Base-by-base conservation (phyloP, 2,329 filamentous ascomycete species). In the Aspergillus vadensis region DNA sequence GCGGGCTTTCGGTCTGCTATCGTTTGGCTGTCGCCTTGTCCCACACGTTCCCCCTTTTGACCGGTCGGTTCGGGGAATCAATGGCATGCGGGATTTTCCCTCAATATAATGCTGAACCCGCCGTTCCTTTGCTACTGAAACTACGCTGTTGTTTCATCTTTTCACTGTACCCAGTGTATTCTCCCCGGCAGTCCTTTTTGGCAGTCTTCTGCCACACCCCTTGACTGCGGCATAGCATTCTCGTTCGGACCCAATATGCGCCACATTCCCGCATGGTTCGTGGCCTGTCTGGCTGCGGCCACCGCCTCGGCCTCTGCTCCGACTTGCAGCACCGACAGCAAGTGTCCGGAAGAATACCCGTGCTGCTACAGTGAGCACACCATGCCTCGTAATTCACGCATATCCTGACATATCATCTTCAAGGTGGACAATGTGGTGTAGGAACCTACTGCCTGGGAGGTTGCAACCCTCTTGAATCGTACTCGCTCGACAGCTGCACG, bases 1-100 rank as follows among this genome's bases (percentile, higher is more conserved):
- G 39, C 53, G 41, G 27, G 17, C 27, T 30, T 30, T 30, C 27
- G 27, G 27, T 30, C 27, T 36, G 51, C 30, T 14, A 36, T 53
- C 51, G 51, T 38, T 39, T 39, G 50, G 36, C 30, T 52, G 50
- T 36, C 19, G n/a, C 19, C 51, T 41, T 54, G 53, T 55, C 53
- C 53, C 53, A 55, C 53, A 32, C 53, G 39, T 55, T 55, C 53
- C 39, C 53, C 53, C 27, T 19, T 55, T 55, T n/a, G 25, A n/a
- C 38, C 39, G 39, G 21, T 44, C 15, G 38, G n/a, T 17, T 17
- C 14, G 52, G 27, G n/a, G 52, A 44, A 15, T 32, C 15, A 15
- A 53, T 43, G 51, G 12, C 36, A 44, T 55, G 53, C 30, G 53
- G 25, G 43, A 43, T 55, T 44, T 47, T 44, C 25, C 25, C 9